These are phyloP conservation scores for Dactylellina sp. DNA, from an alignment of 2,329 filamentous ascomycete species.

Conservation along the genomic window DNA sequence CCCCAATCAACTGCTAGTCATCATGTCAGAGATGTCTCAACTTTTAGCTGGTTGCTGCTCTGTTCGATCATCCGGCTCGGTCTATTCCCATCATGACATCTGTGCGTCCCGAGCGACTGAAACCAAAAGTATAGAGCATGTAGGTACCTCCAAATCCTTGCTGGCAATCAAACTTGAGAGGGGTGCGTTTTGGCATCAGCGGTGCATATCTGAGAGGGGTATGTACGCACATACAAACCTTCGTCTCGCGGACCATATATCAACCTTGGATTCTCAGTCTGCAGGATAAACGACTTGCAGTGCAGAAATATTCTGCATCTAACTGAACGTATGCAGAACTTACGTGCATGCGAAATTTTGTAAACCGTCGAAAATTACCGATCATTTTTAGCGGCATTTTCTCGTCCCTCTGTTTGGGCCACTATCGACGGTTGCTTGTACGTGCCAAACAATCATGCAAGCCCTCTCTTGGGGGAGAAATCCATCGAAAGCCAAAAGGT, in stretches of 20 bases:
- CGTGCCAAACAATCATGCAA: constrained; percentile 22
- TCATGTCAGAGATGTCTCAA: constrained; percentile 14
- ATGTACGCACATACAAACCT: neutral
- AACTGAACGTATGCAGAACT: constrained; percentile 29
- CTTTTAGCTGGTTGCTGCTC: constrained; percentile 2
- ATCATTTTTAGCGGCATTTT: constrained; percentile 13
- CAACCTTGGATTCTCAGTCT: too few relatives aligned
- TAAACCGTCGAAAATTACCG: constrained; percentile 28
- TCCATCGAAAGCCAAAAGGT: constrained; percentile 7
- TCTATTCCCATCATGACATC: constrained; percentile 12
- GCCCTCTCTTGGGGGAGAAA: constrained; percentile 12
- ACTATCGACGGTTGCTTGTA: constrained; percentile 9
- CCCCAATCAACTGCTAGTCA: constrained; percentile 27
- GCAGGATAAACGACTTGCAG: too few relatives aligned
- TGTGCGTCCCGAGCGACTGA: neutral
- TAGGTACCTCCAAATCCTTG: constrained; percentile 5
- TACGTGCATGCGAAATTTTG: constrained; percentile 50
- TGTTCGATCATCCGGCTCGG: neutral
- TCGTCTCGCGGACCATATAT: neutral
- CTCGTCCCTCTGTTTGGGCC: constrained; percentile 27
- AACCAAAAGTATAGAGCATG: neutral
- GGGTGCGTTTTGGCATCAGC: constrained; percentile 6
- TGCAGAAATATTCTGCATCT: too few relatives aligned
- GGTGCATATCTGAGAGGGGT: neutral
- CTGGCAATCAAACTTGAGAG: constrained; percentile 19